Evolutionary conservation across 2,329 filamentous ascomycete species (phyloP), one percentile per base, ranked within the genome.

Genomic region (Colletotrichum sublineola): DNA sequence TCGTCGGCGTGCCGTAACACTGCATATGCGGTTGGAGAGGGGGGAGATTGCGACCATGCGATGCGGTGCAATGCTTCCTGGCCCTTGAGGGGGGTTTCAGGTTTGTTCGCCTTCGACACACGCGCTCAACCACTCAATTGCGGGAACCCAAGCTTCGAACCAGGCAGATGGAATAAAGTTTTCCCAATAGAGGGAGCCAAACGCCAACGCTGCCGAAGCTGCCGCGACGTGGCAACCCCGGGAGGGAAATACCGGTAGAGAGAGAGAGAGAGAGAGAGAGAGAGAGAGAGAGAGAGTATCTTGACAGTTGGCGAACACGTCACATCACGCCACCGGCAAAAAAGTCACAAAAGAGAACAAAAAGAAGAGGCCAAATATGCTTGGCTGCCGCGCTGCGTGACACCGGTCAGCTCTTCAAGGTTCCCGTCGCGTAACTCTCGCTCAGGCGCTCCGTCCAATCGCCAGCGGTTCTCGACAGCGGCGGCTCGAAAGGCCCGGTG

Each of bases 391-490:
- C 24, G 48, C 24, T 18, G 24, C 33, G 56, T 12, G 8, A 44
- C 24, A 46, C 61, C 50, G 38, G 33, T 63, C 68, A 71, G 64
- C 64, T 71, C 57, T 63, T 15, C 68, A 71, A 29, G 68, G 68
- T 71, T 68, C 64, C 64, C 64, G 44, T 53, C 42, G 42, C 57
- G 20, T 68, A 63, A 50, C 40, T 40, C n/a, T 48, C 46, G 31
- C 50, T 29, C 31, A 62, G n/a, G 6, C 18, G 8, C 24, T 1
- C 29, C 38, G 11, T 20, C 68, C 64, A 71, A 71, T 71, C 64
- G 38, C 57, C 55, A 29, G 57, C 64, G 24, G 24, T 50, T 38
- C 64, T 44, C 36, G 48, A 63, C 42, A 61, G 61, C 24, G 48
- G 50, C 56, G 48, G 44, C 42, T 38, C 24, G 20, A 44, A 44